Percentiles rank a stretch among this genome's conserved stretches.
Conservation (phyloP, 192 early-diverging fungal species). For the Coemansia sp. region DNA sequence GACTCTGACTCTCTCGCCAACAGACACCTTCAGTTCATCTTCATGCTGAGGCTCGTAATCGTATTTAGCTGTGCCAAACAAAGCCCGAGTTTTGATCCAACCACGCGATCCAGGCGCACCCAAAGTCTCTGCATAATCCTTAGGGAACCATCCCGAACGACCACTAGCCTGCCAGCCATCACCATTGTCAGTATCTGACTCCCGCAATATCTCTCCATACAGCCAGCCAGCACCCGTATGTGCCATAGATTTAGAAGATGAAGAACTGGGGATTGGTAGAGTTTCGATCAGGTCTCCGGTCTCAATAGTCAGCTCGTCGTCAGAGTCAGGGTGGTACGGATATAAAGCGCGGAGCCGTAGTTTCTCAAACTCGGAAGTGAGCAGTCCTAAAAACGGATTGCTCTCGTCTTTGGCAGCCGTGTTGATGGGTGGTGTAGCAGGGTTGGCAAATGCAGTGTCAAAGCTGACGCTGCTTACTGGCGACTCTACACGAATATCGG, state of each 20-base stretch:
- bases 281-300: slow-evolving; percentile 47
- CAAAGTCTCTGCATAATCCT: slow-evolving; percentile 41
- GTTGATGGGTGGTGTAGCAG: not conserved
- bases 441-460: slow-evolving; percentile 50
- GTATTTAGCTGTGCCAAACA: slow-evolving; percentile 48
- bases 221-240: slow-evolving; percentile 42
- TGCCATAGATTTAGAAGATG: not conserved
- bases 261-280: slow-evolving; percentile 8
- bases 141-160: slow-evolving; percentile 43
- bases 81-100: slow-evolving; percentile 43
- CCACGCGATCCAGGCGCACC: slow-evolving; percentile 38
- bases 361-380: slow-evolving; percentile 18
- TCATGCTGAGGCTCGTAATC: slow-evolving; percentile 51
- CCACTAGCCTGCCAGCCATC: slow-evolving; percentile 47
- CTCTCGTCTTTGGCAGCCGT: slow-evolving; percentile 22
- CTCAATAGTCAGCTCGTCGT: slow-evolving; percentile 33
- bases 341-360: slow-evolving; percentile 42
- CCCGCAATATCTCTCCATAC: slow-evolving; percentile 41
- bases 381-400: slow-evolving; percentile 45
- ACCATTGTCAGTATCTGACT: slow-evolving; percentile 31
- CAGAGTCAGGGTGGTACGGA: slow-evolving; percentile 21
- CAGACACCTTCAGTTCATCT: slow-evolving; percentile 34
- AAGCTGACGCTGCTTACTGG: slow-evolving; percentile 41
- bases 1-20: slow-evolving; percentile 41
- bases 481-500: not conserved